These are phyloP conservation scores for Hemileccinum rubropunctum DNA, from an alignment of 768 basidiomycete genomes.

Conservation along the genomic window DNA sequence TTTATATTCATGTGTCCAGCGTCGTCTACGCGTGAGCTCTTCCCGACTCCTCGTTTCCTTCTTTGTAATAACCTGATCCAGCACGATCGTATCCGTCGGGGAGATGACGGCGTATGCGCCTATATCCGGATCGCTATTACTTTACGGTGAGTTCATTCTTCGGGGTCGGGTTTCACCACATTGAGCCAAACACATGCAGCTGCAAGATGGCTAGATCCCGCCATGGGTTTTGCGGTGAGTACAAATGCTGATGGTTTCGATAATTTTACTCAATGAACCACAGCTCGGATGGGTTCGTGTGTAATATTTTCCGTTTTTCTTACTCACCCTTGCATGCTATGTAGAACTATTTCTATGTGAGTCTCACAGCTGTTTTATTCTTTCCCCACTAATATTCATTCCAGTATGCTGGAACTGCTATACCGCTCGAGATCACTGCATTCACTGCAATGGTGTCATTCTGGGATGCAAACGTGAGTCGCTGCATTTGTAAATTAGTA, in stretches of 20 bases:
- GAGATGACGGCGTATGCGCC: slow-evolving; percentile 30
- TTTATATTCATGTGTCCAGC: slow-evolving; percentile 26
- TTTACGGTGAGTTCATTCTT: slow-evolving; percentile 20
- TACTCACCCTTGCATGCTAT: slow-evolving; percentile 1
- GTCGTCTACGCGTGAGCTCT: slow-evolving; percentile 29
- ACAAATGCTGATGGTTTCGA: background rate
- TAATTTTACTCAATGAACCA: background rate
- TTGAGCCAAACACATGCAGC: slow-evolving; percentile 12
- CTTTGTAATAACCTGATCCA: slow-evolving; percentile 6
- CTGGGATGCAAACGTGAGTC: slow-evolving; percentile 41
- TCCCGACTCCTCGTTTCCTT: background rate
- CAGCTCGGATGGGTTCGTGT: slow-evolving; percentile 27
- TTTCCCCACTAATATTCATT: background rate
- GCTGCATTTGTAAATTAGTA: background rate
- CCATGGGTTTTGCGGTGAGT: slow-evolving; percentile 30
- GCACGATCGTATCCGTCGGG: slow-evolving; percentile 29
- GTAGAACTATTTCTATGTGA: slow-evolving; percentile 36
- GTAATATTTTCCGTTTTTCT: background rate
- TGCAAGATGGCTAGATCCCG: slow-evolving; percentile 33
- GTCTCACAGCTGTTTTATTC: background rate
- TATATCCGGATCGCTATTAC: slow-evolving; percentile 27
- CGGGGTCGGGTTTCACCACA: background rate
- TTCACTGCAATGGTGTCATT: slow-evolving; percentile 48
- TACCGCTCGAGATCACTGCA: slow-evolving; percentile 52
- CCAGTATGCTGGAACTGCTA: slow-evolving; percentile 33